Conservation (phyloP, 768 basidiomycete species). For the Mycena chlorophos region DNA sequence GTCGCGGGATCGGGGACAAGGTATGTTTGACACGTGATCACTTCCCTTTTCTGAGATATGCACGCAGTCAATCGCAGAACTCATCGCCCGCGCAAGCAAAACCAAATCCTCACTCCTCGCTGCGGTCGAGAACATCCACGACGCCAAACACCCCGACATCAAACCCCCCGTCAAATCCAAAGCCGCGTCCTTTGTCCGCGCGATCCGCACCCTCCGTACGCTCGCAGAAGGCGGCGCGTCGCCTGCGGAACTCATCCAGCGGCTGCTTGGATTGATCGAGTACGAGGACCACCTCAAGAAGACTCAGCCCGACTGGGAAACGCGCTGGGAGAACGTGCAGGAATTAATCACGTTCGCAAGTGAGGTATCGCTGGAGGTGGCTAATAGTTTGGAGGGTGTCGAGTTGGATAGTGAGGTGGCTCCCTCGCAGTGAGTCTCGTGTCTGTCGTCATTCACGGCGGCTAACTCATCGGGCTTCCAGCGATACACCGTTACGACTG, state of each 20-base stretch:
- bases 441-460: neutral
- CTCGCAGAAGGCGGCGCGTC: slow-evolving; percentile 54
- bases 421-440: neutral
- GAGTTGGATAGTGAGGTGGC: neutral
- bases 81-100: slow-evolving; percentile 52
- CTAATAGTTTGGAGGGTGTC: neutral
- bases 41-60: neutral
- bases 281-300: slow-evolving; percentile 72
- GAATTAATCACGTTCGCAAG: slow-evolving; percentile 81
- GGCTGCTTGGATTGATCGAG: slow-evolving; percentile 54
- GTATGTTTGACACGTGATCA: slow-evolving; percentile 34
- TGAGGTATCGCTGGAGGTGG: slow-evolving; percentile 45
- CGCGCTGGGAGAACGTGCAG: slow-evolving; percentile 82
- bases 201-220: slow-evolving; percentile 51
- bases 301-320: slow-evolving; percentile 72
- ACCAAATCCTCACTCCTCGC: slow-evolving; percentile 56
- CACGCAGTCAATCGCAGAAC: slow-evolving; percentile 58
- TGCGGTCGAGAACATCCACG: slow-evolving; percentile 63
- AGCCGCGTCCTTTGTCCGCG: slow-evolving; percentile 57
- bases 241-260: slow-evolving; percentile 64
- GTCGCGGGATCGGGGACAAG: slow-evolving; percentile 77
- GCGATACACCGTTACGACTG: slow-evolving; percentile 60
- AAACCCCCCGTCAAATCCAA: slow-evolving; percentile 69
- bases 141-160: slow-evolving; percentile 59
- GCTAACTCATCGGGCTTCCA: slow-evolving; percentile 16